Conservation (phyloP, 441 rosid species). For the Gossypium schwendimanii region DNA sequence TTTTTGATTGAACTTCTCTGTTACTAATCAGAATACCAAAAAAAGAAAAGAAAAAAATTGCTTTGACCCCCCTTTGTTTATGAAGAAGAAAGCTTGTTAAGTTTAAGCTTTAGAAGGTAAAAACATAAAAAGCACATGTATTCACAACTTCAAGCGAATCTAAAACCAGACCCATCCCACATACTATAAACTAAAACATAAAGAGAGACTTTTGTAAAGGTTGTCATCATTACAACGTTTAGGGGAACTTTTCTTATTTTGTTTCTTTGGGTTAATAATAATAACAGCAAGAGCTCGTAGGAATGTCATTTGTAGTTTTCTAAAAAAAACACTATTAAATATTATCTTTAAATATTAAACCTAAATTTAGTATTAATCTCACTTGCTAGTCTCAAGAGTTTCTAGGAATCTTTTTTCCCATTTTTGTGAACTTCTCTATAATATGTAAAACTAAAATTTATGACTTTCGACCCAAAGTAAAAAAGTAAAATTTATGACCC, state of each 20-base stretch:
- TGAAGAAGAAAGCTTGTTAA: not conserved
- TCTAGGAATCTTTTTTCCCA: no score
- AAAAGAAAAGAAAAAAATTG: not conserved
- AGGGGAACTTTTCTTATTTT: not conserved
- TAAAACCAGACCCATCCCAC: not conserved
- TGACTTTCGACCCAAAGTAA: no score
- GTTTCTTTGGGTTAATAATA: not conserved
- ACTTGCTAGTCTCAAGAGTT: no score
- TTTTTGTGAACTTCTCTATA: no score
- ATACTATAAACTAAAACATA: not conserved
- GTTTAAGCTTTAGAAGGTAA: not conserved
- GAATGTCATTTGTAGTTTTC: not conserved
- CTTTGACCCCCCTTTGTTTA: not conserved
- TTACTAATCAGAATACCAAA: not conserved
- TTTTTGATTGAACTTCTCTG: not conserved
- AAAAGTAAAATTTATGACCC: no score
- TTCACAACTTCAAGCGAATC: constrained; percentile 7
- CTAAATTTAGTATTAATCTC: no score
- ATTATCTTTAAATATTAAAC: no score
- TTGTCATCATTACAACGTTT: constrained; percentile 8
- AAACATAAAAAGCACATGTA: constrained; percentile 20
- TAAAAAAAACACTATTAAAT: no score
- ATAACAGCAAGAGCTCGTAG: constrained; percentile 1
- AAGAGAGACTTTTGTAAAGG: constrained; percentile 23
- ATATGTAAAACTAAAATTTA: no score